phyloP scores from a whole-genome alignment of 2,329 filamentous ascomycete species.

The Tolypocladium amazonense region DNA sequence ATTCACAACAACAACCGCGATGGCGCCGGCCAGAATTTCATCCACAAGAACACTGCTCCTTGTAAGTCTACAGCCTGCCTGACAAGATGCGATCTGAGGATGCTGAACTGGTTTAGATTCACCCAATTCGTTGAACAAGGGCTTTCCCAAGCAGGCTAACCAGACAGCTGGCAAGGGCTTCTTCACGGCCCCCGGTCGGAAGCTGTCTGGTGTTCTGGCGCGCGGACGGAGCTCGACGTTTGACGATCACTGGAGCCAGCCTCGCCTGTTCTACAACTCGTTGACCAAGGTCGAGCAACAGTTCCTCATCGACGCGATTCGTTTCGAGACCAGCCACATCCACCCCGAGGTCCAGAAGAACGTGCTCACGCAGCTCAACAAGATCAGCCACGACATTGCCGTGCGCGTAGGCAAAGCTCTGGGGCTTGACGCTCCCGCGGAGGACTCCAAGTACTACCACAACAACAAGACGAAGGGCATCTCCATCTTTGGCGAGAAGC shows the following conservation, averaged over 20 bases:
- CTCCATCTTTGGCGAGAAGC: constrained; percentile 44
- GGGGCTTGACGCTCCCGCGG: constrained; percentile 44
- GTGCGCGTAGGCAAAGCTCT: constrained; percentile 51
- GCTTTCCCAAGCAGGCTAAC: constrained; percentile 54
- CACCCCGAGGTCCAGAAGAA: constrained; percentile 52
- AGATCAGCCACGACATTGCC: constrained; percentile 56
- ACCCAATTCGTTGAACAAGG: constrained; percentile 56
- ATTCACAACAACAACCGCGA: constrained; percentile 70
- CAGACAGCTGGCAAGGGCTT: constrained; percentile 55
- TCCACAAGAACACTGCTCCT: constrained; percentile 54
- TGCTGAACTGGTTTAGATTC: constrained; percentile 31
- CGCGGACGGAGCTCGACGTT: constrained; percentile 54
- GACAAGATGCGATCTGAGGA: background rate
- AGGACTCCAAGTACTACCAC: constrained; percentile 57
- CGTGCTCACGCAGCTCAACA: constrained; percentile 58
- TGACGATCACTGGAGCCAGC: constrained; percentile 62
- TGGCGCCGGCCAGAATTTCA: constrained; percentile 57
- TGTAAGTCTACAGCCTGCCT: constrained; percentile 25
- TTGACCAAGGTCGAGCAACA: constrained; percentile 55
- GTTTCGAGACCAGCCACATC: constrained; percentile 57
- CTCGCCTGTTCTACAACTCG: constrained; percentile 66
- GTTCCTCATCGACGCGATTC: constrained; percentile 61
- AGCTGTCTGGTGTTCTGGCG: constrained; percentile 38
- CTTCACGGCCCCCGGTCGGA: constrained; percentile 54
- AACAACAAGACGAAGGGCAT: constrained; percentile 53